Percentiles rank a stretch among this genome's conserved stretches.
Evolutionary conservation across 176 grass and related monocot species (phyloP).

Genomic region (Raddia distichophylla): DNA sequence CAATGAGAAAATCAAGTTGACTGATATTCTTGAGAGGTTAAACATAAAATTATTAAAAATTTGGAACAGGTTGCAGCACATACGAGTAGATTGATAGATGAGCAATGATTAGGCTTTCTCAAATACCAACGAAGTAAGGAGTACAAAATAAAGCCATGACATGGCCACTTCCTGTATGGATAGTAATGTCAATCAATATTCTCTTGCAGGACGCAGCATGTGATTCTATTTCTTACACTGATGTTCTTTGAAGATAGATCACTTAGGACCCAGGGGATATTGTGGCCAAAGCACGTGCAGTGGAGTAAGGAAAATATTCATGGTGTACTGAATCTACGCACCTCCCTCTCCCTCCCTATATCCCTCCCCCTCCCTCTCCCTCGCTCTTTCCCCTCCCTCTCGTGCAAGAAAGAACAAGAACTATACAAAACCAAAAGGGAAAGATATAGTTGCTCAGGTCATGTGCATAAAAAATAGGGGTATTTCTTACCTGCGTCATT

Average conservation of each 20-base stretch:
- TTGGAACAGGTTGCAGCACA: slow-evolving; percentile 1
- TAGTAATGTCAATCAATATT: slow-evolving; percentile 5
- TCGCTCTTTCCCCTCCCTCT: not conserved
- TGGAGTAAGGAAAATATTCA: not conserved
- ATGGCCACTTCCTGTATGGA: not conserved
- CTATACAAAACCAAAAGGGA: not conserved
- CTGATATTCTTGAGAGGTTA: not conserved
- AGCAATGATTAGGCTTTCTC: not conserved
- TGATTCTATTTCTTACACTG: slow-evolving; percentile 3
- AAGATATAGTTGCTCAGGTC: not conserved
- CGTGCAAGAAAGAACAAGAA: not conserved
- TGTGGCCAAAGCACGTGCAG: slow-evolving; percentile 6
- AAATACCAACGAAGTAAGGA: not conserved
- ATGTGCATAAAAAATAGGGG: not conserved
- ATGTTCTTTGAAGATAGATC: not conserved
- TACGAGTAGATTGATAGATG: not conserved
- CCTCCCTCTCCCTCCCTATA: not conserved
- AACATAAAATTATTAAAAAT: slow-evolving; percentile 13
- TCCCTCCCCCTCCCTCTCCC: not conserved
- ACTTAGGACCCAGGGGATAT: not conserved
- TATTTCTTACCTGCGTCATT: not conserved
- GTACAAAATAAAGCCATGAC: slow-evolving; percentile 30
- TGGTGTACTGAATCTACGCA: not conserved
- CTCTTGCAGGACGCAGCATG: slow-evolving; percentile 4
- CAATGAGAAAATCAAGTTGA: not conserved